A percentile compares a stretch with the other conserved stretches of the same genome.
These are phyloP conservation scores for Amanita subjunquillea DNA, from an alignment of 768 basidiomycete species.

Conservation along the genomic window DNA sequence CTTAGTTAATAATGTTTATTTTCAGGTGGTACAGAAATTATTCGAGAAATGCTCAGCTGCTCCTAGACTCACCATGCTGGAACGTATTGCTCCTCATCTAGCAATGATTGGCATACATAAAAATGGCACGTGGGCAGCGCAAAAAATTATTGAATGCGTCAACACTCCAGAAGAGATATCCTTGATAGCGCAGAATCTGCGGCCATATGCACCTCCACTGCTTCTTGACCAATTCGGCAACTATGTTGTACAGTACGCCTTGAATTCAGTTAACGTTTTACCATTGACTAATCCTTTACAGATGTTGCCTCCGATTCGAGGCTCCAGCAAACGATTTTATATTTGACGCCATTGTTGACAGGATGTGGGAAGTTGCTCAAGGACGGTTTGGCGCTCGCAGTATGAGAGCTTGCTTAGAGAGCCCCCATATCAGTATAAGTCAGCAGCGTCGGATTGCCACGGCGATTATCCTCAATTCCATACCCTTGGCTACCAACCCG, in stretches of 20 bases:
- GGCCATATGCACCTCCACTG: slow-evolving; percentile 88
- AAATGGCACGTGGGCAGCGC: slow-evolving; percentile 99
- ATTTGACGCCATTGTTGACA: slow-evolving; percentile 95
- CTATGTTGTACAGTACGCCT: slow-evolving; percentile 84
- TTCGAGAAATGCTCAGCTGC: slow-evolving; percentile 80
- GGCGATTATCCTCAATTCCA: slow-evolving; percentile 92
- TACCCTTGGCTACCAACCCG: slow-evolving; percentile 94
- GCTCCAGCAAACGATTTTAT: slow-evolving; percentile 89
- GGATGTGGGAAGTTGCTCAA: slow-evolving; percentile 97
- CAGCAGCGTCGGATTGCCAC: slow-evolving; percentile 95
- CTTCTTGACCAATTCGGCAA: slow-evolving; percentile 92
- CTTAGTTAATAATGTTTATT: neutral
- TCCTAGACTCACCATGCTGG: slow-evolving; percentile 84
- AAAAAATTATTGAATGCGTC: slow-evolving; percentile 97
- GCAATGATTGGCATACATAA: slow-evolving; percentile 99
- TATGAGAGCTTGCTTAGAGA: slow-evolving; percentile 95
- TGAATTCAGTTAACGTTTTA: slow-evolving; percentile 1
- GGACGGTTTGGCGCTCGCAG: slow-evolving; percentile 96
- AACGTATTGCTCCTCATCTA: slow-evolving; percentile 86
- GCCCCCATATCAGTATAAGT: slow-evolving; percentile 72
- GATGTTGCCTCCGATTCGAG: slow-evolving; percentile 87
- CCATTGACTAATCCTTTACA: slow-evolving; percentile 16
- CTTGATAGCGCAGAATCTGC: slow-evolving; percentile 76
- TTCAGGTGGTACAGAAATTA: slow-evolving; percentile 88
- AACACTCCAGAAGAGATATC: slow-evolving; percentile 78